phyloP scores from a whole-genome alignment of 1,139 yeast species.

The Scheffersomyces stambukii region DNA sequence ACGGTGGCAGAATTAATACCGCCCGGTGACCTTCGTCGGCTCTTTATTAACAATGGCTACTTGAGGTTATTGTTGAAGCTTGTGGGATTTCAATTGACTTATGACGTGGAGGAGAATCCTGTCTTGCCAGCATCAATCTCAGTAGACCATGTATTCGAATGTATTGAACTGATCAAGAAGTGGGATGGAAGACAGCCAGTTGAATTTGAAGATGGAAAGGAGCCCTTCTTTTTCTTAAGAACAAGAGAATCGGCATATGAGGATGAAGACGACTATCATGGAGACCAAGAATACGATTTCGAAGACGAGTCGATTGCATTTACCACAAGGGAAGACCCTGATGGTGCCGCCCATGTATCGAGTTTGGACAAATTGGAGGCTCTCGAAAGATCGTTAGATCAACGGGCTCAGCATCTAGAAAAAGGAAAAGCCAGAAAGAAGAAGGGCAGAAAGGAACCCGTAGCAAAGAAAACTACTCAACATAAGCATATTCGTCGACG shows the following conservation, averaged over 20 bases:
- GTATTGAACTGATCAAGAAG: slow-evolving; percentile 23
- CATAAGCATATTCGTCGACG: slow-evolving; percentile 12
- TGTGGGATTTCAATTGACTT: slow-evolving; percentile 40
- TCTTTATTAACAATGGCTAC: slow-evolving; percentile 33
- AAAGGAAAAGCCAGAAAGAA: slow-evolving; percentile 22
- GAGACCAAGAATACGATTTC: slow-evolving; percentile 15
- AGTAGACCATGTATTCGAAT: slow-evolving; percentile 17
- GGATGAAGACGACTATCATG: slow-evolving; percentile 17
- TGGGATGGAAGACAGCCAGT: slow-evolving; percentile 31
- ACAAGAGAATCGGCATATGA: slow-evolving; percentile 15
- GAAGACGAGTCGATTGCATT: slow-evolving; percentile 33
- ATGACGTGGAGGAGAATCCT: slow-evolving; percentile 29
- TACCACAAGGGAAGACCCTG: slow-evolving; percentile 22
- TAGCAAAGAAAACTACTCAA: slow-evolving; percentile 2
- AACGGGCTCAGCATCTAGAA: slow-evolving; percentile 5
- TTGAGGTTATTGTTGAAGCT: slow-evolving; percentile 28
- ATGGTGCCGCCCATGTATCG: slow-evolving; percentile 12
- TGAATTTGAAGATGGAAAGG: slow-evolving; percentile 39
- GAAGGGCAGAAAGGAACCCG: slow-evolving; percentile 3
- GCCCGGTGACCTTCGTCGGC: slow-evolving; percentile 17
- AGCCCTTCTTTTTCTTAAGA: slow-evolving; percentile 33
- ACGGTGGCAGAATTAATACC: slow-evolving; percentile 14
- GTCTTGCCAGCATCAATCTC: slow-evolving; percentile 18
- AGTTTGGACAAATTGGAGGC: slow-evolving; percentile 32
- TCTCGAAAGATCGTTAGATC: slow-evolving; percentile 21